phyloP scores from a whole-genome alignment of 164 flowering plant species.

The Hamamelis virginiana region DNA sequence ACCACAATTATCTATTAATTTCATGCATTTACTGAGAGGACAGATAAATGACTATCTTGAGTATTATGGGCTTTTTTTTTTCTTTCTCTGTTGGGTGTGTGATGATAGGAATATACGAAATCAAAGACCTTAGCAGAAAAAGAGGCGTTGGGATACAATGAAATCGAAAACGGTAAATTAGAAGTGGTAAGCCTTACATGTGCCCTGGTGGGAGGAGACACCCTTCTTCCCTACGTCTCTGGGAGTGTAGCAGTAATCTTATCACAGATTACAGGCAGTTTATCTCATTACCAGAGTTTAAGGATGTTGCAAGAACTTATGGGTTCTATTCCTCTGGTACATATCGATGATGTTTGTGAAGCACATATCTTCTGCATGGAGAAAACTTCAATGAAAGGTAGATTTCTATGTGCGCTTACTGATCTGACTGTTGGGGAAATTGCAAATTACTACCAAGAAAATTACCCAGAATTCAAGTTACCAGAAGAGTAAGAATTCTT shows the following conservation, averaged over 20 bases:
- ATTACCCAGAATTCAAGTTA: slow-evolving; percentile 18
- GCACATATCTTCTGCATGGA: slow-evolving; percentile 46
- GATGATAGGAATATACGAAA: slow-evolving; percentile 19
- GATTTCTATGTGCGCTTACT: slow-evolving; percentile 27
- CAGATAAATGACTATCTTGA: too few species aligned
- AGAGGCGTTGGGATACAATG: slow-evolving; percentile 20
- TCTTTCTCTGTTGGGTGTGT: background rate
- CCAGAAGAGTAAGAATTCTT: slow-evolving; percentile 20
- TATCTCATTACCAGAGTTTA: background rate
- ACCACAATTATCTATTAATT: too few species aligned
- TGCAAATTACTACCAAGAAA: slow-evolving; percentile 3
- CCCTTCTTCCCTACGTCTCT: slow-evolving; percentile 5
- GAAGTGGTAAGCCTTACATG: slow-evolving; percentile 21
- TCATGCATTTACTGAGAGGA: too few species aligned
- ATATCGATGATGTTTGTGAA: slow-evolving; percentile 37
- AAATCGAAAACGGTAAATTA: background rate
- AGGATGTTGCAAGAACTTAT: slow-evolving; percentile 15
- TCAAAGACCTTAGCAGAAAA: slow-evolving; percentile 27
- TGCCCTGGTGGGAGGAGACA: slow-evolving; percentile 24
- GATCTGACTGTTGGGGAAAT: slow-evolving; percentile 16
- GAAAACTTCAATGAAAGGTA: slow-evolving; percentile 28
- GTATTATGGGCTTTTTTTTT: background rate
- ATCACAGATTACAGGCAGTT: slow-evolving; percentile 7
- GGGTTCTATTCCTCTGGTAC: slow-evolving; percentile 26
- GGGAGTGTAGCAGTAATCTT: background rate